Evolutionary conservation across 2,329 filamentous ascomycete genomes (phyloP).

Genomic region (Aspergillus aculeatinus): DNA sequence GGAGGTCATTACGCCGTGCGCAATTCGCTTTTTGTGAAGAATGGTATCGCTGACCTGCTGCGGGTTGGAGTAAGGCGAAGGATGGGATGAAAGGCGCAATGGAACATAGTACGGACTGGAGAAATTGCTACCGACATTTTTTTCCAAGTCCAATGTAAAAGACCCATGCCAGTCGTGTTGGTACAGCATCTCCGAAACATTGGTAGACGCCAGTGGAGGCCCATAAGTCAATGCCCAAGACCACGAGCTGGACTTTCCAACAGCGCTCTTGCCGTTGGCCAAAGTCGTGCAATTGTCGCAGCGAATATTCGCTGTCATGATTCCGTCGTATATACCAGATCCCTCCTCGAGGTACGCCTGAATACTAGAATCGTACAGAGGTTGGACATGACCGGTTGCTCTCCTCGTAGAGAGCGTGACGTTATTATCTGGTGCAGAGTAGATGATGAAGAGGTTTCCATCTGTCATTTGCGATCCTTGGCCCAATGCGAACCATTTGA

Average conservation of each 20-base stretch:
- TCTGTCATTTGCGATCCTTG: slow-evolving; percentile 57
- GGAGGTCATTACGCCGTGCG: slow-evolving; percentile 21
- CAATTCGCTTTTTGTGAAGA: slow-evolving; percentile 21
- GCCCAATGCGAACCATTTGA: slow-evolving; percentile 59
- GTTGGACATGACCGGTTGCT: slow-evolving; percentile 50
- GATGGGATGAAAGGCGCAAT: slow-evolving; percentile 6
- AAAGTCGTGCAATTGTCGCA: slow-evolving; percentile 32
- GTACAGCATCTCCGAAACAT: slow-evolving; percentile 42
- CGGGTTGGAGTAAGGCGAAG: slow-evolving; percentile 9
- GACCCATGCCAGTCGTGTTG: slow-evolving; percentile 46
- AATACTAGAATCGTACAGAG: slow-evolving; percentile 46
- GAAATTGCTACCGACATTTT: slow-evolving; percentile 51
- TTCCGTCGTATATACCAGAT: slow-evolving; percentile 54
- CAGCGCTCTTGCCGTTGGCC: slow-evolving; percentile 18
- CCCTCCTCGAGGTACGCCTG: slow-evolving; percentile 57
- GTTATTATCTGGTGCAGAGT: slow-evolving; percentile 55
- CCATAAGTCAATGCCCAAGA: slow-evolving; percentile 39
- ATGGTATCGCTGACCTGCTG: slow-evolving; percentile 18
- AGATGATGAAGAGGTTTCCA: slow-evolving; percentile 63
- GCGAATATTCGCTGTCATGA: slow-evolving; percentile 61
- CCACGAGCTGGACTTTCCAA: slow-evolving; percentile 25
- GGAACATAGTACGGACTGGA: slow-evolving; percentile 31
- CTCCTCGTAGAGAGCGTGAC: slow-evolving; percentile 61
- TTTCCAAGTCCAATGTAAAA: slow-evolving; percentile 50
- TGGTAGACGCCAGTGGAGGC: slow-evolving; percentile 49